These are phyloP conservation scores for Trifolium repens DNA, from an alignment of 306 rosid species.

Conservation along the genomic window DNA sequence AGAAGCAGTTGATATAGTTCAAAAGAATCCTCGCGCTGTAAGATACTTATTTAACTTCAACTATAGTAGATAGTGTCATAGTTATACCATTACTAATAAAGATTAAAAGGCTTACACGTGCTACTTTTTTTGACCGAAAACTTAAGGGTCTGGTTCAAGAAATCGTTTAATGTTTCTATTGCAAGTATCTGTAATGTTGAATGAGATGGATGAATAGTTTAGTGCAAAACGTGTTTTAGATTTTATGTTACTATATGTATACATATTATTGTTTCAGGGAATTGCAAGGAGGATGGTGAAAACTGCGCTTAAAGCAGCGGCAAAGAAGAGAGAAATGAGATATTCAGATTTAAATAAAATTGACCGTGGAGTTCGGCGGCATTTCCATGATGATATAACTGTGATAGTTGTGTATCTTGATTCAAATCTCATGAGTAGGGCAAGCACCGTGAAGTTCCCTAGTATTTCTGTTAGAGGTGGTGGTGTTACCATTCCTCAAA, in stretches of 20 bases:
- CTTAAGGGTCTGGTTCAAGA: background rate
- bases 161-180: no score
- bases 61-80: background rate
- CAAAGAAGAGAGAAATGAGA: slow-evolving; percentile 99
- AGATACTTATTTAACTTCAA: slow-evolving; percentile 41
- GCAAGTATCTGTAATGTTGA: background rate
- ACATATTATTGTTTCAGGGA: slow-evolving; percentile 72
- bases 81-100: background rate
- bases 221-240: slow-evolving; percentile 14
- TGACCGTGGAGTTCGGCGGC: slow-evolving; percentile 95
- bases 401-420: slow-evolving; percentile 90
- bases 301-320: slow-evolving; percentile 84
- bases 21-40: slow-evolving; percentile 70
- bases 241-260: background rate
- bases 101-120: background rate
- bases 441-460: slow-evolving; percentile 68
- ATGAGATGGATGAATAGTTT: background rate
- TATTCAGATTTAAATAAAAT: slow-evolving; percentile 95
- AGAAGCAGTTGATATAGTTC: slow-evolving; percentile 93
- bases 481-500: slow-evolving; percentile 72
- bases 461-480: slow-evolving; percentile 86
- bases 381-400: slow-evolving; percentile 96
- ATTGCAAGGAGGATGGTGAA: slow-evolving; percentile 89
- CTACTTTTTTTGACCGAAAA: background rate
- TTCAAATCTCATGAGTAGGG: slow-evolving; percentile 71